Evolutionary conservation across 2,329 filamentous ascomycete genomes (phyloP).

Genomic region (Sporothrix pallida): DNA sequence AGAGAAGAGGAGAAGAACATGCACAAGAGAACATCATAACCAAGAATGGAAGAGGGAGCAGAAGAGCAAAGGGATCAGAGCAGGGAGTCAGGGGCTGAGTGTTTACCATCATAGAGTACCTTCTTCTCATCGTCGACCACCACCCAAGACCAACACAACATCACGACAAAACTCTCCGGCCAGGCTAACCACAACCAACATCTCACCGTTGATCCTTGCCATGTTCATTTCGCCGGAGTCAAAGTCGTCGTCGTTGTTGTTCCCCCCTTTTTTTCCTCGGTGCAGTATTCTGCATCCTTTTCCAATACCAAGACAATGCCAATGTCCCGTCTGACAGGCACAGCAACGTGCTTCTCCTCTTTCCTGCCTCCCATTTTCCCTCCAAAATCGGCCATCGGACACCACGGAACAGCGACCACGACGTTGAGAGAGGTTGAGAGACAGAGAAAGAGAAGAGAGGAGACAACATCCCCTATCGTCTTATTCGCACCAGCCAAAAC

Average conservation of each 20-base stretch:
- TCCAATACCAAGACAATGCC: background rate
- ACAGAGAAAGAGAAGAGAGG: no score
- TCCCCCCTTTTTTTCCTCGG: background rate
- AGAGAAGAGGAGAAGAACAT: background rate
- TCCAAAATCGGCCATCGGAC: background rate
- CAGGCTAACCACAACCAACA: background rate
- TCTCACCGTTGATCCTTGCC: slow-evolving; percentile 13
- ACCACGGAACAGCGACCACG: background rate
- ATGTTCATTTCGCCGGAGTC: slow-evolving; percentile 1
- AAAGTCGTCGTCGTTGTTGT: background rate
- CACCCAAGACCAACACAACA: background rate
- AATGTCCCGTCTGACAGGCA: background rate
- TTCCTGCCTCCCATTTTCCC: no score
- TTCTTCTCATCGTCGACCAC: no score
- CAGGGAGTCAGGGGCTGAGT: background rate
- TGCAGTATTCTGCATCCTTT: background rate
- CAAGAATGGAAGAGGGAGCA: background rate
- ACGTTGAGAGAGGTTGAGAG: background rate
- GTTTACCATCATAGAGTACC: no score
- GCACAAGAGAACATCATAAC: background rate
- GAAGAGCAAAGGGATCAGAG: background rate
- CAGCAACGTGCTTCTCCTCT: background rate
- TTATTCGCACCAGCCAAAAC: background rate
- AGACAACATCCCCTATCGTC: no score
- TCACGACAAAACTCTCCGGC: background rate